Evolutionary conservation across 2,329 filamentous ascomycete species (phyloP), one percentile per base, ranked within the genome.

Genomic region (Neoarthrinium moseri): DNA sequence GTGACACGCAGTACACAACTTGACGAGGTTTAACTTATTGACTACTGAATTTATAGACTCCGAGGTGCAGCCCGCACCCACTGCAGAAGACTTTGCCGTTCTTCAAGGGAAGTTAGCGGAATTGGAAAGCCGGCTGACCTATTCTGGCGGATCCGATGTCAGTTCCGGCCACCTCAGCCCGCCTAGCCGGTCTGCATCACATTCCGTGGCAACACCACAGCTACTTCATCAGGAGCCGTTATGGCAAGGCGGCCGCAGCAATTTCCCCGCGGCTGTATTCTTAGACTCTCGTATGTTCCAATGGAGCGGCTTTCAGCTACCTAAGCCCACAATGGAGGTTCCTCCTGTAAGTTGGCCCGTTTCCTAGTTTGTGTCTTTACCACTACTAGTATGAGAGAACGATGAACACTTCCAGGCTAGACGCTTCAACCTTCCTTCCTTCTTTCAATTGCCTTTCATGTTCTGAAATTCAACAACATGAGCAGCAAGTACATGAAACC

Each of bases 241-340:
- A 8, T 62, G 57, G 57, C 41, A 51, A 29, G 33, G 49, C 3
- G 43, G 49, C n/a, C 32, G 35, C 13, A 62, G 60, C 39, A 59
- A 53, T 23, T 75, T 75, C 45, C 71, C 72, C 4, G 59, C 65
- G 0, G 62, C 72, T 26, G 62, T 69, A 21, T 74, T 75, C 40
- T 63, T 76, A 6, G 72, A 75, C 50, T 61, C 61, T 6, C 58
- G 65, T 33, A 56, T 64, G 12, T 74, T 71, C 51, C 66, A 64
- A 45, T 65, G 57, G 47, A 48, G 54, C 32, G 59, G 64, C 3
- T 57, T 70, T 20, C 50, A 60, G n/a, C 58, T 73, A 15, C 68
- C 68, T 2, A 62, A 63, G 35, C 65, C 72, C 1, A 51, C 56
- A 33, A 49, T 69, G 17, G 61, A 67, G 18, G 63, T 73, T 6